phyloP scores from a whole-genome alignment of 2,329 filamentous ascomycete species.

The Fusarium scirpi region DNA sequence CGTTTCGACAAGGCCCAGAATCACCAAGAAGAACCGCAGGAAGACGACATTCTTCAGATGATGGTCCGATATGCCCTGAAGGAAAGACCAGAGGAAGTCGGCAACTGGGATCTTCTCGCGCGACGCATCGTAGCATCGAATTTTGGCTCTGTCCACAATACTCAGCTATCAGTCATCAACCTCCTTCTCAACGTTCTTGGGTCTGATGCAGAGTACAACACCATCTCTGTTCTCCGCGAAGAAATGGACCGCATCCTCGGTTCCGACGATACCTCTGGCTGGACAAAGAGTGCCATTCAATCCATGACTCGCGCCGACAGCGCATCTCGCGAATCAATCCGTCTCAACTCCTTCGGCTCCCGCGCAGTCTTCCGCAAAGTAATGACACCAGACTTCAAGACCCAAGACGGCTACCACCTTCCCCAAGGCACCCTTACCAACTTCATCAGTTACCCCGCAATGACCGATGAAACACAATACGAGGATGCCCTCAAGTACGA shows the following conservation, averaged over 20 bases:
- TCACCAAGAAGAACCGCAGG: slow-evolving; percentile 37
- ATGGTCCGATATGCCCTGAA: slow-evolving; percentile 56
- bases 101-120: slow-evolving; percentile 47
- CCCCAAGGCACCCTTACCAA: slow-evolving; percentile 51
- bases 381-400: slow-evolving; percentile 46
- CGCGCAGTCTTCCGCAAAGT: slow-evolving; percentile 49
- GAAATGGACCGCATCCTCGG: slow-evolving; percentile 52
- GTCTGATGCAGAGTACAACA: slow-evolving; percentile 54
- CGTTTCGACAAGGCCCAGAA: slow-evolving; percentile 23
- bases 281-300: slow-evolving; percentile 55
- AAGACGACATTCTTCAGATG: slow-evolving; percentile 57
- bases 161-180: slow-evolving; percentile 55
- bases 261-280: slow-evolving; percentile 43
- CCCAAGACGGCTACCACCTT: slow-evolving; percentile 49
- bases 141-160: slow-evolving; percentile 57
- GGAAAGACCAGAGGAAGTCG: slow-evolving; percentile 54
- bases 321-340: slow-evolving; percentile 57
- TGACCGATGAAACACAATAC: slow-evolving; percentile 49
- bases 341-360: slow-evolving; percentile 50
- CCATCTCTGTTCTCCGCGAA: slow-evolving; percentile 53
- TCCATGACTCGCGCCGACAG: slow-evolving; percentile 57
- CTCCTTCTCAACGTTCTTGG: slow-evolving; percentile 54
- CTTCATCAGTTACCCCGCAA: slow-evolving; percentile 49
- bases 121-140: slow-evolving; percentile 51
- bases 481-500: slow-evolving; percentile 55